Conservation (phyloP, 2,329 filamentous ascomycete genomes). For the Mycogone perniciosa region DNA sequence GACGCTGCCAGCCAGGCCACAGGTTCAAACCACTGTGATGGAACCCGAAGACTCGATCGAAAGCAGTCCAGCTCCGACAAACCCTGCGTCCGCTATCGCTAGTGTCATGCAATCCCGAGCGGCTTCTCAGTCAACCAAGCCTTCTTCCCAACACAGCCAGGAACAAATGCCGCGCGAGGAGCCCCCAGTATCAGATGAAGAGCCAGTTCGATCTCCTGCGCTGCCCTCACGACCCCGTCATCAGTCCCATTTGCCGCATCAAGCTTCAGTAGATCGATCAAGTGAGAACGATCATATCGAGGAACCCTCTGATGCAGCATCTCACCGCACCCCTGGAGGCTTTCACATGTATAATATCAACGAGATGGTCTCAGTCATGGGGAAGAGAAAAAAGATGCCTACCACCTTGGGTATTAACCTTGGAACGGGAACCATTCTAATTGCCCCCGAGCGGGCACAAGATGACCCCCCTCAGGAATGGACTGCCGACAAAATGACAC, state of each 20-base stretch:
- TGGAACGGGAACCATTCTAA: conserved; percentile 79
- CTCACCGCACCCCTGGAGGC: conserved; percentile 60
- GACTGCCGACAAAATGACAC: conserved; percentile 90
- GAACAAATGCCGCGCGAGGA: conserved; percentile 22
- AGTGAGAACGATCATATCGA: conserved; percentile 33
- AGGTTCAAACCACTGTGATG: conserved; percentile 26
- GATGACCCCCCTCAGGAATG: conserved; percentile 87
- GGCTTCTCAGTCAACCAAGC: conserved; percentile 25
- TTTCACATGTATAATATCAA: conserved; percentile 96
- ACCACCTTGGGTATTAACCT: conserved; percentile 94
- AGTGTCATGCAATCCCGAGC: conserved; percentile 46
- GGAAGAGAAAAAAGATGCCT: conserved; percentile 96
- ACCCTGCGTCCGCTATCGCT: conserved; percentile 50
- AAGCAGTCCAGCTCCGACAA: conserved; percentile 42
- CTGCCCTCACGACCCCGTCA: conserved; percentile 32
- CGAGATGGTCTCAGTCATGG: conserved; percentile 95
- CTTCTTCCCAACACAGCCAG: conserved; percentile 22
- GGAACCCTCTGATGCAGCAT: conserved; percentile 29
- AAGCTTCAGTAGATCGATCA: not conserved
- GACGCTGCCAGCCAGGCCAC: conserved; percentile 38
- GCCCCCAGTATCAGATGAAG: conserved; percentile 24
- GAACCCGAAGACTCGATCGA: conserved; percentile 18
- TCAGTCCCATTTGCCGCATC: conserved; percentile 4
- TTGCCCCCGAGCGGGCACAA: conserved; percentile 76
- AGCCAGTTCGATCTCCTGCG: conserved; percentile 29